phyloP scores from a whole-genome alignment of 2,329 filamentous ascomycete species.

The Uncinocarpus reesii region DNA sequence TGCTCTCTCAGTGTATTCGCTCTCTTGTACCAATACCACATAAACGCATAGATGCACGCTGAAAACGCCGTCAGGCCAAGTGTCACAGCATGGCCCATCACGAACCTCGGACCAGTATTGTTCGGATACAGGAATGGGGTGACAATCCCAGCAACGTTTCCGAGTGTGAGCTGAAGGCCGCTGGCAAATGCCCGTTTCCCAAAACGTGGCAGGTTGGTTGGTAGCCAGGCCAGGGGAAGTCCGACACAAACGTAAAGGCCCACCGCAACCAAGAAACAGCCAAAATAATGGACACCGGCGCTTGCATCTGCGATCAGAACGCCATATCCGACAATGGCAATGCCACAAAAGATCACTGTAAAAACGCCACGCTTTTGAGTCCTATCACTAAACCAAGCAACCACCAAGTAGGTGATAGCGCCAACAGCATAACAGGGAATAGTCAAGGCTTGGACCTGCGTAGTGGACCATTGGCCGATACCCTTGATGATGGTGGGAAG shows the following conservation, averaged over 20 bases:
- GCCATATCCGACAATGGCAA: slow-evolving; percentile 59
- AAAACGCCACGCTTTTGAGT: slow-evolving; percentile 57
- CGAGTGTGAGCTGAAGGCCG: slow-evolving; percentile 59
- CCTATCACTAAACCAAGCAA: slow-evolving; percentile 58
- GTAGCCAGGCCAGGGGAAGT: slow-evolving; percentile 47
- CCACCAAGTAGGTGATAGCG: slow-evolving; percentile 56
- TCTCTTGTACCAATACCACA: slow-evolving; percentile 45
- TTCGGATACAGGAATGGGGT: slow-evolving; percentile 49
- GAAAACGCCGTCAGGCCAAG: slow-evolving; percentile 49
- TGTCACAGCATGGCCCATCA: slow-evolving; percentile 52
- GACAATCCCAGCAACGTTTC: slow-evolving; percentile 63
- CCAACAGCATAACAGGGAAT: slow-evolving; percentile 69
- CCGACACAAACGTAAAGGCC: slow-evolving; percentile 57
- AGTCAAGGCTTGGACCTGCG: slow-evolving; percentile 63
- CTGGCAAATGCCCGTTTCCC: slow-evolving; percentile 65
- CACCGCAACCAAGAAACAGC: slow-evolving; percentile 63
- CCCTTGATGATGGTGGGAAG: slow-evolving; percentile 66
- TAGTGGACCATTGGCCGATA: slow-evolving; percentile 52
- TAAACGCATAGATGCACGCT: slow-evolving; percentile 42
- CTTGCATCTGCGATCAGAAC: slow-evolving; percentile 53
- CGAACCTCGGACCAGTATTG: slow-evolving; percentile 47
- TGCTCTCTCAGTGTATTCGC: slow-evolving; percentile 38
- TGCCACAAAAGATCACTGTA: slow-evolving; percentile 49
- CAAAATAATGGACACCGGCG: slow-evolving; percentile 60
- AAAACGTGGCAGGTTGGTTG: slow-evolving; percentile 62